Percentiles rank a stretch among this genome's conserved stretches.
Conservation (phyloP, 2,329 filamentous ascomycete genomes). For the Rutstroemia sydowiana region DNA sequence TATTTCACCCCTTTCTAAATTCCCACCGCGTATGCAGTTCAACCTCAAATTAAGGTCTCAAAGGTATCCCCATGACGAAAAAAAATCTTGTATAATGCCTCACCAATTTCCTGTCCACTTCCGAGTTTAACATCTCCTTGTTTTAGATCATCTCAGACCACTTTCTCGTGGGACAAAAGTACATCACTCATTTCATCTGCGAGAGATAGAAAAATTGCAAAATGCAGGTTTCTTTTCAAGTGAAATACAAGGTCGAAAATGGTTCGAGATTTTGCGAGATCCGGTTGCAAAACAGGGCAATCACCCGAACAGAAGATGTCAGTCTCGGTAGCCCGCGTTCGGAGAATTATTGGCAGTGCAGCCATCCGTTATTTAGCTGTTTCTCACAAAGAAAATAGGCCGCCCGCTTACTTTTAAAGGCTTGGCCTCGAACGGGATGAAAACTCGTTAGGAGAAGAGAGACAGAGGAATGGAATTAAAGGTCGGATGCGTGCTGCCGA, state of each 20-base stretch:
- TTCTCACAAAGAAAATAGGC: background rate
- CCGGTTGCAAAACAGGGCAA: no score
- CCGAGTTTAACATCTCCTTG: background rate
- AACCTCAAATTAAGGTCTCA: background rate
- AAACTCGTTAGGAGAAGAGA: no score
- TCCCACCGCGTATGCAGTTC: background rate
- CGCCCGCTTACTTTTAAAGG: no score
- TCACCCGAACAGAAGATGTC: background rate
- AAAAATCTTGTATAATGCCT: background rate
- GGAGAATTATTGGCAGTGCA: conserved; percentile 1
- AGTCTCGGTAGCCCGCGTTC: background rate
- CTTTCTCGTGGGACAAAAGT: background rate
- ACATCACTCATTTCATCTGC: background rate
- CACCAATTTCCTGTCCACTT: background rate
- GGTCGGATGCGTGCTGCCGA: no score
- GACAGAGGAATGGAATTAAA: no score
- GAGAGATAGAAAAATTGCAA: background rate
- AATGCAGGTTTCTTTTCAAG: no score
- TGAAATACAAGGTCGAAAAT: no score
- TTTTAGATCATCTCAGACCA: background rate
- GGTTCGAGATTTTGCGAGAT: no score
- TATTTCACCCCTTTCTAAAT: background rate
- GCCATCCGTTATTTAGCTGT: conserved; percentile 2
- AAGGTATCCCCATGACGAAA: background rate
- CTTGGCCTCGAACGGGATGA: no score